Percentiles rank a stretch among this genome's conserved stretches.
Evolutionary conservation across 2,329 filamentous ascomycete genomes (phyloP).

Genomic region (Fusarium agapanthi): DNA sequence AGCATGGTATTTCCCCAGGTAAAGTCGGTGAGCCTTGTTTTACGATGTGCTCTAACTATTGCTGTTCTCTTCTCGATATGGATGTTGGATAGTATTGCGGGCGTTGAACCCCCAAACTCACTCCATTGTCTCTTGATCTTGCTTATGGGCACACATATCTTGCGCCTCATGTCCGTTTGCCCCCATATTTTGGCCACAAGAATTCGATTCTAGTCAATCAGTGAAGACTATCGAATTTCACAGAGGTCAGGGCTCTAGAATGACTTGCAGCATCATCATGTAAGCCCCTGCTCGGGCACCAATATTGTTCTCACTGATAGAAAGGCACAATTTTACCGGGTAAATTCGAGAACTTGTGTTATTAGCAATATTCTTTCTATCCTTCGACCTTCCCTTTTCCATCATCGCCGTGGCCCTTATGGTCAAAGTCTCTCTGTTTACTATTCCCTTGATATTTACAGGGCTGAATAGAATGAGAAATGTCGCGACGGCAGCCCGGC

Average conservation of each 20-base stretch:
- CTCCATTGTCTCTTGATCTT: slow-evolving; percentile 11
- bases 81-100: not conserved
- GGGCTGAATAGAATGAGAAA: slow-evolving; percentile 16
- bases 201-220: not conserved
- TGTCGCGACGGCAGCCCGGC: slow-evolving; percentile 15
- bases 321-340: not conserved
- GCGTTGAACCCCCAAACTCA: slow-evolving; percentile 19
- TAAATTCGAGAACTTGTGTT: not conserved
- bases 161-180: slow-evolving; percentile 13
- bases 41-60: not conserved
- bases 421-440: not conserved
- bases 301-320: not conserved
- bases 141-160: slow-evolving; percentile 1
- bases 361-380: not conserved
- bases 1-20: slow-evolving; percentile 18
- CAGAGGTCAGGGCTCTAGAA: slow-evolving; percentile 18
- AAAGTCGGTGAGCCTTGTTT: slow-evolving; percentile 27
- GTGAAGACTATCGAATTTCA: not conserved
- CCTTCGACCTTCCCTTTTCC: not conserved
- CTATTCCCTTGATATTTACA: slow-evolving; percentile 10
- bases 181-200: slow-evolving; percentile 5
- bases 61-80: not conserved
- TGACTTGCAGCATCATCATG: slow-evolving; percentile 1
- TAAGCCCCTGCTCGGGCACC: slow-evolving; percentile 12
- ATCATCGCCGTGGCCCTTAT: not conserved